Conservation (phyloP, 1,284 basidiomycete species). For the Farysia itapuensis region DNA sequence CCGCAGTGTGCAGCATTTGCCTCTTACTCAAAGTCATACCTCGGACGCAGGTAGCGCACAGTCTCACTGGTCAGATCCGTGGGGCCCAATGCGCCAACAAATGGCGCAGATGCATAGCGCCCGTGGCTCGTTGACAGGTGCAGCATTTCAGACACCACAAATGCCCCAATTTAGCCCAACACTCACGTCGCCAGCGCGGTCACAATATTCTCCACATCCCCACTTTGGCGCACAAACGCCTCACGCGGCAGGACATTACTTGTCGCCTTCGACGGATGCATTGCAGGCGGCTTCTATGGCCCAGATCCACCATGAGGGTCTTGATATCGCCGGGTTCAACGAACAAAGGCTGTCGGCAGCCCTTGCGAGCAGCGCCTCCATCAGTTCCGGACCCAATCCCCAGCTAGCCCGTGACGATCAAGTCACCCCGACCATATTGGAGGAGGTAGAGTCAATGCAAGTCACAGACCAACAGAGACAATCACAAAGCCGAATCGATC, state of each 20-base stretch:
- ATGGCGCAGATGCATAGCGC: slow-evolving; percentile 14
- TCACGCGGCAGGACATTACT: slow-evolving; percentile 18
- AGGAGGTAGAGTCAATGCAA: slow-evolving; percentile 41
- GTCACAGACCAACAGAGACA: slow-evolving; percentile 9
- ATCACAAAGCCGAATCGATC: slow-evolving; percentile 1
- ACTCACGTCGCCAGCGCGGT: slow-evolving; percentile 30
- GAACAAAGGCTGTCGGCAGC: slow-evolving; percentile 43
- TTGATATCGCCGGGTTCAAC: slow-evolving; percentile 36
- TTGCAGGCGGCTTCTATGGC: slow-evolving; percentile 8
- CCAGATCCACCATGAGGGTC: slow-evolving; percentile 11
- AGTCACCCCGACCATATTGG: slow-evolving; percentile 50
- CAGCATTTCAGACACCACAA: slow-evolving; percentile 31
- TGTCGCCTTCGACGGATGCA: slow-evolving; percentile 23
- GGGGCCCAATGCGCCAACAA: slow-evolving; percentile 25
- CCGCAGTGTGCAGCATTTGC: slow-evolving; percentile 26
- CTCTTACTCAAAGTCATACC: too few species aligned
- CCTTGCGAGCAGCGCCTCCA: slow-evolving; percentile 37
- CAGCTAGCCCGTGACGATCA: slow-evolving; percentile 30
- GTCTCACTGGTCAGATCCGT: slow-evolving; percentile 10
- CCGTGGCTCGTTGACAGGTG: slow-evolving; percentile 15
- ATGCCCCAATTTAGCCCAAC: slow-evolving; percentile 35
- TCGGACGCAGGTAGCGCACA: too few species aligned
- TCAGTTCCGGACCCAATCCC: slow-evolving; percentile 14
- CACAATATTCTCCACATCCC: slow-evolving; percentile 35
- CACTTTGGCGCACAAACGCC: slow-evolving; percentile 22